Evolutionary conservation across 164 flowering plant species (phyloP), one percentile per base, ranked within the genome.

Genomic region (Annona squamosa): DNA sequence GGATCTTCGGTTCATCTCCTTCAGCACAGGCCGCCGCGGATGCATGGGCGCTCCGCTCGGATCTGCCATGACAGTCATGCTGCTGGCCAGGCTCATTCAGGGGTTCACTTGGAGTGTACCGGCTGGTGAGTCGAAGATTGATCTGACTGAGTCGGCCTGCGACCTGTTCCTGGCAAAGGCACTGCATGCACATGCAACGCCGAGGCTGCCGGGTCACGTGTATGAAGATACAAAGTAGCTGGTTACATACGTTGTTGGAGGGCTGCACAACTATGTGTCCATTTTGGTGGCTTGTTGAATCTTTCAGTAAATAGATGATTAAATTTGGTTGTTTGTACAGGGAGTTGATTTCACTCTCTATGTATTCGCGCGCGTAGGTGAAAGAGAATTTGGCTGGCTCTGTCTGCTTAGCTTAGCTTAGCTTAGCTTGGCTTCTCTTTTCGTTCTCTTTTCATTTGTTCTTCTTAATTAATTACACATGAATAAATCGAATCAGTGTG

Each of bases 1-100:
- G 0, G 81, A 85, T 2, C 67, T 84, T 1, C 73, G 79, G 10
- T 78, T 86, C 69, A 77, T 85, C 19, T 75, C 83, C 0, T 86
- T 86, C 57, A 79, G 81, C 68, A 77, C 83, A 0, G 87, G 89
- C 4, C 71, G 80, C 46, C 77, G 89, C 9, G 85, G 87, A 41
- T 66, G 46, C 46, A 42, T 65, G 46, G 68, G 68, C 17, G 26
- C 13, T 9, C 68, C 44, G 5, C 65, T 63, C 4, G 65, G 65
- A 1, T 63, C 65, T 3, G 65, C 65, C 13, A 63, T 63, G 65
- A 63, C 65, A 19, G 37, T 63, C 65, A 63, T 63, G 65, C 26
- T 63, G 4, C 4, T 63, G 65, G 65, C 65, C n/a, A 63, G 65
- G 65, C 65, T 77, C 19, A 7, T 77, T 4, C 71, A 73, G 65